Conservation (phyloP, 768 basidiomycete species). For the Calocera cornea region DNA sequence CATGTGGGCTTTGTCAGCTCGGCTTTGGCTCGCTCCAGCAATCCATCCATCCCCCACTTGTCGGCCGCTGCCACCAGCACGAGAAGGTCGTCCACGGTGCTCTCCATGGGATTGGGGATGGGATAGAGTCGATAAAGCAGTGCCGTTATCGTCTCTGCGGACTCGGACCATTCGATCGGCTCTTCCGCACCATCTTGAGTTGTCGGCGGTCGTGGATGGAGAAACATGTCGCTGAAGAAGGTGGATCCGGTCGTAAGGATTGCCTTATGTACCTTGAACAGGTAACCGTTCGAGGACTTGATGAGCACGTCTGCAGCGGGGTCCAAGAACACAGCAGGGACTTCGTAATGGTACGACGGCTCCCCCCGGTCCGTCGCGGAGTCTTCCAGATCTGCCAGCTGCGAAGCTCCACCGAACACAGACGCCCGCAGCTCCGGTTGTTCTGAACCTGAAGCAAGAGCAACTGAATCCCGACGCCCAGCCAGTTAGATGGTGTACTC, state of each 20-base stretch:
- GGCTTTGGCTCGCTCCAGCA: neutral
- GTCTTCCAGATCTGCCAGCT: too few species aligned
- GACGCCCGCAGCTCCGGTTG: too few species aligned
- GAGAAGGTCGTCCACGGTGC: neutral
- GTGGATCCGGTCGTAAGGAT: neutral
- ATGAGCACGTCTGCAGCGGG: slow-evolving; percentile 8
- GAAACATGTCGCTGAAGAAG: neutral
- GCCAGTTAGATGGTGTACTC: too few species aligned
- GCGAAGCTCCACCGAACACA: too few species aligned
- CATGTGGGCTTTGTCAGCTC: neutral
- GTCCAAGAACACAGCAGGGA: neutral
- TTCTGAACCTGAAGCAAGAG: too few species aligned
- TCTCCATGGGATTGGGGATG: neutral
- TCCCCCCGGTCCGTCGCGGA: too few species aligned
- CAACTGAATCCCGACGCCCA: too few species aligned
- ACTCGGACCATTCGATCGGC: neutral
- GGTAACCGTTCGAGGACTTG: neutral
- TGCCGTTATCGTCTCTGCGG: neutral
- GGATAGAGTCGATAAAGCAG: neutral
- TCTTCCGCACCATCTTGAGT: neutral
- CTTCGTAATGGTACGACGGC: neutral
- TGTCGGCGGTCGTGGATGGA: neutral
- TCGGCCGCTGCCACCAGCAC: neutral
- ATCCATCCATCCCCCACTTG: neutral
- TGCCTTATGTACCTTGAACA: neutral